These are phyloP conservation scores for Byssothecium circinans DNA, from an alignment of 2,329 filamentous ascomycete genomes.

Conservation along the genomic window DNA sequence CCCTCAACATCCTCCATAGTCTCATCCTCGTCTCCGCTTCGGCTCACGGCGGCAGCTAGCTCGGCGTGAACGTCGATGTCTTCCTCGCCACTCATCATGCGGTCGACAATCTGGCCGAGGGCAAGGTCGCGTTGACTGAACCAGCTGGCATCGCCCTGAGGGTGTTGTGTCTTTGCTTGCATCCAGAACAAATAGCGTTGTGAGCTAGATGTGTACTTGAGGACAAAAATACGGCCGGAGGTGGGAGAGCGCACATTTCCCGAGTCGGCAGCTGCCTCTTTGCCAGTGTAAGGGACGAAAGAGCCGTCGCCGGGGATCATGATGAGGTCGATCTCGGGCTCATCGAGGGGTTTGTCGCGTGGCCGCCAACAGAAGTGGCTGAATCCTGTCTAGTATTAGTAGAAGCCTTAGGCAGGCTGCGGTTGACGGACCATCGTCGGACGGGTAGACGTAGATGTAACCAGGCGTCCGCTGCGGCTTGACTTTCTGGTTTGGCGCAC, in stretches of 20 bases:
- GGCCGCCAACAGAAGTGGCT: constrained; percentile 97
- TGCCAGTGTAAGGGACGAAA: constrained; percentile 72
- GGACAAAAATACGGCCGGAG: constrained; percentile 86
- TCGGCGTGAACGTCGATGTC: constrained; percentile 71
- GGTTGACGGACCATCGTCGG: constrained; percentile 70
- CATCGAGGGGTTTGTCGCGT: constrained; percentile 67
- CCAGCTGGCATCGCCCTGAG: constrained; percentile 69
- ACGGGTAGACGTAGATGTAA: constrained; percentile 85
- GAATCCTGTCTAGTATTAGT: constrained; percentile 61
- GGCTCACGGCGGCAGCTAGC: constrained; percentile 62
- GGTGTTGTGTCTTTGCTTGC: constrained; percentile 83
- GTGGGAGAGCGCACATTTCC: constrained; percentile 65
- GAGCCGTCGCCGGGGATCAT: constrained; percentile 90
- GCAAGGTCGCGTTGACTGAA: constrained; percentile 85
- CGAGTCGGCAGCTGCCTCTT: constrained; percentile 56
- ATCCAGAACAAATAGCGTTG: constrained; percentile 95
- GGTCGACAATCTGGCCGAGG: constrained; percentile 84
- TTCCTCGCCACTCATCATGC: constrained; percentile 83
- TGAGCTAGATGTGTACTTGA: constrained; percentile 92
- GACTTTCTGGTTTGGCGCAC: constrained; percentile 57
- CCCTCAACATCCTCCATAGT: constrained; percentile 63
- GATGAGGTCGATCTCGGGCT: constrained; percentile 83
- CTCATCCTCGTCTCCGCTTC: constrained; percentile 64
- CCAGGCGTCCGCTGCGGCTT: constrained; percentile 73
- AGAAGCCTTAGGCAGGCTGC: background rate